Evolutionary conservation across 225 moss, liverwort and hornwort genomes (phyloP).

Genomic region (Bryoerythrophyllum caledonicum): DNA sequence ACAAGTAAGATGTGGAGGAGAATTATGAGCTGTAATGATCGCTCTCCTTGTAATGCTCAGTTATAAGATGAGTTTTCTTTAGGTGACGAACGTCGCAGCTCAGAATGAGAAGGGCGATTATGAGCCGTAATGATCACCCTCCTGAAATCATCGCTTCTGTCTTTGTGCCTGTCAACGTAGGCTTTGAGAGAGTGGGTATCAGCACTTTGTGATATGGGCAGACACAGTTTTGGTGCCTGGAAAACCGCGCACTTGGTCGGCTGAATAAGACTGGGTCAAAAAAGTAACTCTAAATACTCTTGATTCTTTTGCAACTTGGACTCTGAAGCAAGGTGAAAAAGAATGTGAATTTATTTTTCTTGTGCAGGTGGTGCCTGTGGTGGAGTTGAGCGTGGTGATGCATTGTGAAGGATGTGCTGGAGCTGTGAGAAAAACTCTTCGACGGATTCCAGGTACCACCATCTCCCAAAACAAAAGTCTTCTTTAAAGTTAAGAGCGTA

Average conservation of each 20-base stretch:
- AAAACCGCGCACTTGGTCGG: neutral
- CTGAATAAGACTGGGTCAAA: conserved; percentile 13
- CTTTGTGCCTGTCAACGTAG: neutral
- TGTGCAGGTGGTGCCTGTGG: conserved; percentile 46
- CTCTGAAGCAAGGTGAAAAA: neutral
- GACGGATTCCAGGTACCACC: conserved; percentile 35
- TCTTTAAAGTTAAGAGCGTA: too few species aligned
- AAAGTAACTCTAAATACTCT: neutral
- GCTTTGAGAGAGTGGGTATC: neutral
- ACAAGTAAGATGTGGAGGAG: too few species aligned
- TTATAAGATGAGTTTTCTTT: neutral
- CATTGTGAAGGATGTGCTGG: conserved; percentile 67
- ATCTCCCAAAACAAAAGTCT: neutral
- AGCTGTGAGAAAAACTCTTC: conserved; percentile 40
- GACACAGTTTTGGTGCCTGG: neutral
- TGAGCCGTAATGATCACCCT: neutral
- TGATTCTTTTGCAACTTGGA: neutral
- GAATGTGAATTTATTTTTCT: neutral
- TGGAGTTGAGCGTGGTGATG: conserved; percentile 48
- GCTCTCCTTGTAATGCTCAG: too few species aligned
- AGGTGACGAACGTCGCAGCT: neutral
- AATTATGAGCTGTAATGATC: too few species aligned
- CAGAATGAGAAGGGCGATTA: neutral
- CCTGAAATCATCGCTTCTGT: neutral
- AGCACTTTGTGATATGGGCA: neutral